These are phyloP conservation scores for Kluyveromyces aestuarii DNA, from an alignment of 805 yeast genomes.

Conservation along the genomic window DNA sequence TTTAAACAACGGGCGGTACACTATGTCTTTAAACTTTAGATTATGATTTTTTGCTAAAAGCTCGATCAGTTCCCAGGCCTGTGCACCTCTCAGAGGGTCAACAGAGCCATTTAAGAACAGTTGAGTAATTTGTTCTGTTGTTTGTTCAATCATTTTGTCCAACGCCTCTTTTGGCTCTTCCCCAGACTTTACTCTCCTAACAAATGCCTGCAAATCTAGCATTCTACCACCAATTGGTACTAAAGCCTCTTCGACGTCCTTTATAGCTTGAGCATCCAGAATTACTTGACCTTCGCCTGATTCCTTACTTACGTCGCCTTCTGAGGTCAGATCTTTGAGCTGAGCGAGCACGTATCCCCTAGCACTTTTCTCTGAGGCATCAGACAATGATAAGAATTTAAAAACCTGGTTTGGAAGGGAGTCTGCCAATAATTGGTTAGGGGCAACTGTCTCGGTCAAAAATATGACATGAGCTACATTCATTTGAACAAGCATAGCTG, in stretches of 20 bases:
- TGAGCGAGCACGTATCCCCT: slow-evolving; percentile 57
- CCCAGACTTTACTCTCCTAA: slow-evolving; percentile 80
- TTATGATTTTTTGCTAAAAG: slow-evolving; percentile 41
- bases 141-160: slow-evolving; percentile 69
- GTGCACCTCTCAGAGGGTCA: slow-evolving; percentile 60
- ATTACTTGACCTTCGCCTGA: slow-evolving; percentile 7
- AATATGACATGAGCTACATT: slow-evolving; percentile 86
- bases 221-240: slow-evolving; percentile 89
- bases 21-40: slow-evolving; percentile 43
- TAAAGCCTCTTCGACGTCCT: slow-evolving; percentile 45
- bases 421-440: slow-evolving; percentile 54
- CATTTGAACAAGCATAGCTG: slow-evolving; percentile 62
- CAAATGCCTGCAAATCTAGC: slow-evolving; percentile 86
- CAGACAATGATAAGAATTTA: slow-evolving; percentile 63
- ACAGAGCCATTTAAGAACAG: slow-evolving; percentile 47
- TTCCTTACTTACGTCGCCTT: slow-evolving; percentile 21
- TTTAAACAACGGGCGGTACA: slow-evolving; percentile 51
- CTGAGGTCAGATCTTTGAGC: slow-evolving; percentile 28
- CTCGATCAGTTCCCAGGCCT: slow-evolving; percentile 80
- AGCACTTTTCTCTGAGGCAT: slow-evolving; percentile 69
- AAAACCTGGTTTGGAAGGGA: slow-evolving; percentile 84
- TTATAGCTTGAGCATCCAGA: slow-evolving; percentile 13
- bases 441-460: slow-evolving; percentile 78
- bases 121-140: slow-evolving; percentile 82
- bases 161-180: slow-evolving; percentile 74